Conservation (phyloP, 148 eudicot species). For the Diospyros lotus region DNA sequence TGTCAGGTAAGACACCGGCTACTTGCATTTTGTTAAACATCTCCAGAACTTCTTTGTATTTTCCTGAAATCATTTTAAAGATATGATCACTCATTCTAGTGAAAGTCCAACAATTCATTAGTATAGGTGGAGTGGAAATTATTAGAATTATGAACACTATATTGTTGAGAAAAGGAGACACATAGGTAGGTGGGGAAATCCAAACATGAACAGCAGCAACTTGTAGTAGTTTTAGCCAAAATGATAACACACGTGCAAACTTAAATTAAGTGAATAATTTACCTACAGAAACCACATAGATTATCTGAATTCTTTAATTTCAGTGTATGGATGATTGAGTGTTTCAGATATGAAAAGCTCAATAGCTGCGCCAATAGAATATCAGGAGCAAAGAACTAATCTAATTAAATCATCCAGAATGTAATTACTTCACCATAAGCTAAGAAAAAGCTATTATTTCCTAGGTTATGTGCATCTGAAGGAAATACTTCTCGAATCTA, state of each 20-base stretch:
- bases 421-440: no score
- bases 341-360: no score
- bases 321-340: no score
- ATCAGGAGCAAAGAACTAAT: no score
- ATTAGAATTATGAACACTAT: neutral
- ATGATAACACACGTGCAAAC: neutral
- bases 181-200: neutral
- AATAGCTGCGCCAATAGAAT: no score
- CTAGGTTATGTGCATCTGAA: no score
- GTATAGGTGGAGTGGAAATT: neutral
- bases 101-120: neutral
- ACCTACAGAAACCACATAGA: no score
- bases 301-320: no score
- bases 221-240: neutral
- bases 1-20: slow-evolving; percentile 73
- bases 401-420: no score
- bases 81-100: neutral
- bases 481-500: no score
- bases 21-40: slow-evolving; percentile 76
- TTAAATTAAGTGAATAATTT: no score
- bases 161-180: neutral
- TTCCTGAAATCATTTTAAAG: slow-evolving; percentile 42
- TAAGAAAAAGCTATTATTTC: no score
- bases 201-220: neutral
- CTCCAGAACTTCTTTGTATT: slow-evolving; percentile 52